These are phyloP conservation scores for Capronia epimyces DNA, from an alignment of 2,329 filamentous ascomycete genomes.

Conservation along the genomic window DNA sequence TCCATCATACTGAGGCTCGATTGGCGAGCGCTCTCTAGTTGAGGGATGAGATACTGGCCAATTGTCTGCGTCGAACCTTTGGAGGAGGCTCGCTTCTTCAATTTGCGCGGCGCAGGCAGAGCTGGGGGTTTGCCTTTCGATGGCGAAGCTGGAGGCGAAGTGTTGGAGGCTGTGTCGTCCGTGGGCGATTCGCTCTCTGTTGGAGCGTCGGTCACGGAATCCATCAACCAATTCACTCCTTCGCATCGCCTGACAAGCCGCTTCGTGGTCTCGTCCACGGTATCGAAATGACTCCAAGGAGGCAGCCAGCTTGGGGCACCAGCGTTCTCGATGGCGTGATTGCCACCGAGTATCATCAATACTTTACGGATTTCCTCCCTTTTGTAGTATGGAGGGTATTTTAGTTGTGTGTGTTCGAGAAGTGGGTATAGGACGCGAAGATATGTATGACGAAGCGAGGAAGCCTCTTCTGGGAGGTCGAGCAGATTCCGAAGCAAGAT, in stretches of 20 bases:
- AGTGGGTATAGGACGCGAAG: slow-evolving; percentile 86
- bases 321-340: slow-evolving; percentile 59
- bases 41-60: slow-evolving; percentile 29
- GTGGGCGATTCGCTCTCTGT: slow-evolving; percentile 27
- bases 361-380: slow-evolving; percentile 74
- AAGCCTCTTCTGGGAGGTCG: slow-evolving; percentile 77
- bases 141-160: slow-evolving; percentile 24
- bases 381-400: slow-evolving; percentile 84
- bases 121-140: slow-evolving; percentile 37
- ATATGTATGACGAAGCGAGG: slow-evolving; percentile 79
- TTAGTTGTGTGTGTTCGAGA: slow-evolving; percentile 84
- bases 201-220: slow-evolving; percentile 33
- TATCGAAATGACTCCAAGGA: slow-evolving; percentile 46
- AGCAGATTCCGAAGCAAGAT: slow-evolving; percentile 96
- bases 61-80: slow-evolving; percentile 28
- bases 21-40: slow-evolving; percentile 59
- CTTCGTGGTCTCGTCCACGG: slow-evolving; percentile 47
- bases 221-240: slow-evolving; percentile 43
- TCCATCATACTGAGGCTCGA: slow-evolving; percentile 73
- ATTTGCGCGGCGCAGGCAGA: slow-evolving; percentile 41
- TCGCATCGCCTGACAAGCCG: slow-evolving; percentile 44
- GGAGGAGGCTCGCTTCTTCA: slow-evolving; percentile 32
- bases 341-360: slow-evolving; percentile 65
- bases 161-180: slow-evolving; percentile 19
- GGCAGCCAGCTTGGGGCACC: slow-evolving; percentile 32